Evolutionary conservation across 352 stramenopile genomes (phyloP), one percentile per base, ranked within the genome.

Genomic region (Halophytophthora batemanensis): DNA sequence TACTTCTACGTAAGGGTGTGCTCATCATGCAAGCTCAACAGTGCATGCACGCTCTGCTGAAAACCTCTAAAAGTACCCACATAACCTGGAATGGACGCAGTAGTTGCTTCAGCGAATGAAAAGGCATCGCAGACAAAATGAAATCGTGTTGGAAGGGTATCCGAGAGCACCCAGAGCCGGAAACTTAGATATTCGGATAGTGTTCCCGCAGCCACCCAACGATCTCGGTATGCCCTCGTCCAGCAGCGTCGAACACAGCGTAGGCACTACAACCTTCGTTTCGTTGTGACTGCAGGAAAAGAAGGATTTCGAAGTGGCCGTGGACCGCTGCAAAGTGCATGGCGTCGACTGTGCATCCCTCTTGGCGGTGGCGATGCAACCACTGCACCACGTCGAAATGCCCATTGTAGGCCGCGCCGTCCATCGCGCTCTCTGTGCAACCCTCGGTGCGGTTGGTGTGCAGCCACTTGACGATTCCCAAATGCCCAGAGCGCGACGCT

Each of bases 321-420:
- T 67, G 50, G 11, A 51, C 53, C 8, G 67, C 63, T 1, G 67
- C 63, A 31, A 62, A 45, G 41, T 76, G 57, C 54, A 76, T 69
- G n/a, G 61, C 61, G 19, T 61, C 51, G 21, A 61, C 40, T 11
- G 43, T 56, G 47, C 61, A 70, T 5, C 56, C 61, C 53, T 70
- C 61, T 0, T 38, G 42, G 11, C 58, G 59, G 45, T 62, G 50
- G 13, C 2, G n/a, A 23, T 66, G 59, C 25, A 66, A 43, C 59
- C 59, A 67, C 31, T 51, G 18, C 12, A 63, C 46, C 7, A 63
- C 39, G 7, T 18, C 36, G 14, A 59, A 44, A 15, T 52, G 39
- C 0, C 59, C 59, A 12, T 38, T 56, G 47, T 44, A 53, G 13
- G 52, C 59, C 13, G 59, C 59, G 7, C 37, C 48, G 36, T 62